A percentile compares a stretch with the other conserved stretches of the same genome.
These are phyloP conservation scores for Cutaneotrichosporon sp. DNA, from an alignment of 1,284 basidiomycete species.

Conservation along the genomic window DNA sequence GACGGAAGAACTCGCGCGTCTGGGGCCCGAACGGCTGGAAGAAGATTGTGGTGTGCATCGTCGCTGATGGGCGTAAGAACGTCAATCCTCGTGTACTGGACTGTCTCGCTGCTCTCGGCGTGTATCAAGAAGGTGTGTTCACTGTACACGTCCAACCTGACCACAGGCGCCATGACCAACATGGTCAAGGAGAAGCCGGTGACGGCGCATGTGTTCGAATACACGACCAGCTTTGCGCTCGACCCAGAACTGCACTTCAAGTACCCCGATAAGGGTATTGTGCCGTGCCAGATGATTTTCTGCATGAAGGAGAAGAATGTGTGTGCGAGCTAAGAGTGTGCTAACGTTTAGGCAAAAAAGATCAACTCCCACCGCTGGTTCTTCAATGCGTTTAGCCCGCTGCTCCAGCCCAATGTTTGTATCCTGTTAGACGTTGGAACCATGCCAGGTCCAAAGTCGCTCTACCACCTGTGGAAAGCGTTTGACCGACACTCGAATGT, in stretches of 20 bases:
- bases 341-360: constrained; percentile 65
- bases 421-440: constrained; percentile 85
- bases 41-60: constrained; percentile 92
- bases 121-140: constrained; percentile 53
- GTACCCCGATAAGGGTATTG: constrained; percentile 87
- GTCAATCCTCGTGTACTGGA: constrained; percentile 91
- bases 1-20: constrained; percentile 85
- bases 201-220: constrained; percentile 88
- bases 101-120: constrained; percentile 59
- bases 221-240: constrained; percentile 81
- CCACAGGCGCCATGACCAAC: constrained; percentile 72
- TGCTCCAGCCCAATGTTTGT: constrained; percentile 56
- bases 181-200: constrained; percentile 80
- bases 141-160: not conserved
- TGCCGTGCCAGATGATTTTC: constrained; percentile 87
- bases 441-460: constrained; percentile 66
- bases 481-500: constrained; percentile 91
- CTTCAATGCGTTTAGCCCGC: constrained; percentile 73
- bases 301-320: constrained; percentile 78
- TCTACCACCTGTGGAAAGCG: constrained; percentile 90
- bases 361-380: constrained; percentile 95
- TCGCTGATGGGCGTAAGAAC: constrained; percentile 89
- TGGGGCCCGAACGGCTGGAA: constrained; percentile 98
- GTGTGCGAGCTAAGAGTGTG: constrained; percentile 50
- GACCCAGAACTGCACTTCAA: constrained; percentile 86